A percentile compares a stretch with the other conserved stretches of the same genome.
phyloP scores from a whole-genome alignment of 1,139 yeast genomes.

The Saccharomyces hybrid region DNA sequence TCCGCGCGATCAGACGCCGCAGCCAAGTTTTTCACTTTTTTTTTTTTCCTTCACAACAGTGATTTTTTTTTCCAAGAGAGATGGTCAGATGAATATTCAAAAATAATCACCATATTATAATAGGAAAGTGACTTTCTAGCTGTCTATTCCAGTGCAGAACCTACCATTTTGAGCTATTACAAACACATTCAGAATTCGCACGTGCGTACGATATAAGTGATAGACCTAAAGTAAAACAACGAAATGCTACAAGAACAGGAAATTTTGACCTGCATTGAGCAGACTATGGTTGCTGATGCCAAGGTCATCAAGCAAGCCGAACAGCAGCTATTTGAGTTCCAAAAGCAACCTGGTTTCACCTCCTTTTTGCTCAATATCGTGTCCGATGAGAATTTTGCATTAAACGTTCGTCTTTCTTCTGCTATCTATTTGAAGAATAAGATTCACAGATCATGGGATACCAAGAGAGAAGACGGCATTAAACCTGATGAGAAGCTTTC shows the following conservation, averaged over 20 bases:
- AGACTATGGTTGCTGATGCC: constrained; percentile 69
- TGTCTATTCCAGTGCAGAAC: neutral
- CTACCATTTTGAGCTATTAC: neutral
- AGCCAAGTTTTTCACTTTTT: neutral
- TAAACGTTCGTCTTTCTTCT: constrained; percentile 50
- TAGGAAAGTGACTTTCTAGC: no score
- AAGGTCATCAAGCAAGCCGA: constrained; percentile 64
- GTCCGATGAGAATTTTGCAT: constrained; percentile 39
- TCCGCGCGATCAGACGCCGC: neutral
- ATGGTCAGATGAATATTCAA: neutral
- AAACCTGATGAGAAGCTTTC: constrained; percentile 42
- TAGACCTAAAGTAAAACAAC: neutral
- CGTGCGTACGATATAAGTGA: neutral
- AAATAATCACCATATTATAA: neutral
- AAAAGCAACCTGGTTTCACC: constrained; percentile 50
- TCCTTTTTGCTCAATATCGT: constrained; percentile 48
- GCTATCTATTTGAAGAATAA: constrained; percentile 65
- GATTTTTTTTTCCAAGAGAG: neutral
- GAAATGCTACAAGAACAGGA: constrained; percentile 51
- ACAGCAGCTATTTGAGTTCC: constrained; percentile 48
- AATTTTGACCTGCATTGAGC: constrained; percentile 66
- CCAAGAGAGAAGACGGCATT: constrained; percentile 38
- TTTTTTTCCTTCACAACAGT: neutral
- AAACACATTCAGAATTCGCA: neutral
- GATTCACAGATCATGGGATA: constrained; percentile 48